phyloP scores from a whole-genome alignment of 1,139 yeast species.

The Yamadazyma buinensis region DNA sequence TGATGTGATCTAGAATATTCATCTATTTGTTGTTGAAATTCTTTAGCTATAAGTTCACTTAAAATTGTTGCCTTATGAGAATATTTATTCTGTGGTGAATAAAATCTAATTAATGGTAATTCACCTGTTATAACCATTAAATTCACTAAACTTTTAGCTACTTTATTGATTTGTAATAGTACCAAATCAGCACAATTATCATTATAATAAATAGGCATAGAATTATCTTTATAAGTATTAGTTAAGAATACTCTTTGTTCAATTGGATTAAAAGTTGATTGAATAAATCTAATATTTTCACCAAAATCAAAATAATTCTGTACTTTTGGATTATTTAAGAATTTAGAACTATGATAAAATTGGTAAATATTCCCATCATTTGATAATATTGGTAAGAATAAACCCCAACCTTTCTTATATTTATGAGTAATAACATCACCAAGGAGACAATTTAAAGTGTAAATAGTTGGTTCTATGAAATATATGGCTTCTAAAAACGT shows the following conservation, averaged over 20 bases:
- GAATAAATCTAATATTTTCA: constrained; percentile 22
- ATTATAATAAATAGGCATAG: constrained; percentile 75
- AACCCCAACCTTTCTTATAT: constrained; percentile 37
- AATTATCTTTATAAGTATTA: constrained; percentile 39
- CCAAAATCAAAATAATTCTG: constrained; percentile 29
- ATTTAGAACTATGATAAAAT: constrained; percentile 25
- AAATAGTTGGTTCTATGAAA: constrained; percentile 34
- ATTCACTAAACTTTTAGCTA: constrained; percentile 64
- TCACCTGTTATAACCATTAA: constrained; percentile 80
- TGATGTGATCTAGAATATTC: constrained; percentile 67
- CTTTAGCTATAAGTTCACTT: constrained; percentile 70
- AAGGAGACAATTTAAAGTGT: constrained; percentile 38
- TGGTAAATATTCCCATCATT: constrained; percentile 22
- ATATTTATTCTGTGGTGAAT: constrained; percentile 45
- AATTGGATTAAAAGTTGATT: constrained; percentile 29
- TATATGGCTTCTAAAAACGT: constrained; percentile 41
- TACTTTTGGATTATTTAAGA: constrained; percentile 30
- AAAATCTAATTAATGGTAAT: constrained; percentile 80
- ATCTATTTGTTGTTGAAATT: constrained; percentile 69
- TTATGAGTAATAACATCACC: constrained; percentile 39
- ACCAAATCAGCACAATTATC: constrained; percentile 61
- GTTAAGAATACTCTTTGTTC: constrained; percentile 40
- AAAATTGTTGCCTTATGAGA: constrained; percentile 54
- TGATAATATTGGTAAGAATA: constrained; percentile 31
- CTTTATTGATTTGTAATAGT: constrained; percentile 50